These are phyloP conservation scores for Cladosporium sp. DNA, from an alignment of 2,329 filamentous ascomycete species.

Conservation along the genomic window DNA sequence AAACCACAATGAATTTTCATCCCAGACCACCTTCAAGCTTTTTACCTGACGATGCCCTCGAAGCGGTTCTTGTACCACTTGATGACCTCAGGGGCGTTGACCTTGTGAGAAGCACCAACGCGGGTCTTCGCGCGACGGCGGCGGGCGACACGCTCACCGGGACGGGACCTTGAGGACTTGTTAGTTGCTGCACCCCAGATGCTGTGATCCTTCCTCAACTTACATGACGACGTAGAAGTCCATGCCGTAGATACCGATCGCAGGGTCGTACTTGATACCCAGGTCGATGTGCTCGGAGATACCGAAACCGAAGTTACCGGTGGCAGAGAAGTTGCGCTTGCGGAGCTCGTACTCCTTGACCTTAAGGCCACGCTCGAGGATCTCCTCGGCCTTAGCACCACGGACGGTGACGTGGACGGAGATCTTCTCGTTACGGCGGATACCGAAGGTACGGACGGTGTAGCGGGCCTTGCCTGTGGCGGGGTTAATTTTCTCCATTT, in stretches of 20 bases:
- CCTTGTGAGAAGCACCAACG: slow-evolving; percentile 84
- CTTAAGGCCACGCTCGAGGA: slow-evolving; percentile 99
- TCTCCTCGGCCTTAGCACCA: slow-evolving; percentile 98
- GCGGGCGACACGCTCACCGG: slow-evolving; percentile 95
- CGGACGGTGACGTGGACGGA: slow-evolving; percentile 98
- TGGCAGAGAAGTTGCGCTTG: slow-evolving; percentile 99
- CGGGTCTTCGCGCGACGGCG: slow-evolving; percentile 83
- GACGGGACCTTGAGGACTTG: slow-evolving; percentile 65
- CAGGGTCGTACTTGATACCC: slow-evolving; percentile 99
- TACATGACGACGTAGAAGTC: slow-evolving; percentile 99
- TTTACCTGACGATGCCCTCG: slow-evolving; percentile 98
- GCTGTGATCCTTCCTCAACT: slow-evolving; percentile 26
- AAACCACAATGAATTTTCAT: slow-evolving; percentile 19
- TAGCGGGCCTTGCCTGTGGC: slow-evolving; percentile 92
- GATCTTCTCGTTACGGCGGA: slow-evolving; percentile 99
- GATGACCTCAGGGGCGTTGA: slow-evolving; percentile 91
- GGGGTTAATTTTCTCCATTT: slow-evolving; percentile 13
- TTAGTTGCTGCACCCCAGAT: slow-evolving; percentile 24
- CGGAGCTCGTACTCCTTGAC: slow-evolving; percentile 99
- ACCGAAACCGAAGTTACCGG: slow-evolving; percentile 99
- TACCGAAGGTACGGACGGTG: slow-evolving; percentile 99
- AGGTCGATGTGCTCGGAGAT: slow-evolving; percentile 99
- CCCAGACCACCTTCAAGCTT: slow-evolving; percentile 25
- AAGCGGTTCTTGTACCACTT: slow-evolving; percentile 97
- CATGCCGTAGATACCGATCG: slow-evolving; percentile 99